These are phyloP conservation scores for Pholiota molesta DNA, from an alignment of 768 basidiomycete species.

Conservation along the genomic window DNA sequence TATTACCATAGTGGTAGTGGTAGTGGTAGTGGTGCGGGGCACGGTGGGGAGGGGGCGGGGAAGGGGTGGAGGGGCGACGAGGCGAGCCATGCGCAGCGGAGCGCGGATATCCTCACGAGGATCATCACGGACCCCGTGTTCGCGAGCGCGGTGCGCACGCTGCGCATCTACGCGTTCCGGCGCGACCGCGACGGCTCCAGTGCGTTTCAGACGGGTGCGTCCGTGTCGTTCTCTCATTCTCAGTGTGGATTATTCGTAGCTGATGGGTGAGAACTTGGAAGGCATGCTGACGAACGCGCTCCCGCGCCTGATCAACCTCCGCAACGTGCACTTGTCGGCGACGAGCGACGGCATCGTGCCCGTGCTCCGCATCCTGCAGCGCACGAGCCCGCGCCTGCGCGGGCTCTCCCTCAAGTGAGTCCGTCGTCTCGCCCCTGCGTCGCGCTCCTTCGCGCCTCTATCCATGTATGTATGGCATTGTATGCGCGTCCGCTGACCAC, in stretches of 20 bases:
- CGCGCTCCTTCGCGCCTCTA: too few species aligned
- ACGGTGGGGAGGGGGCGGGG: constrained; percentile 13
- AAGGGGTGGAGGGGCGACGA: constrained; percentile 40
- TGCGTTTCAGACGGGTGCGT: constrained; percentile 65
- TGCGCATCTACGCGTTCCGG: constrained; percentile 60
- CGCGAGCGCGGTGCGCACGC: constrained; percentile 56
- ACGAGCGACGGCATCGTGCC: constrained; percentile 53
- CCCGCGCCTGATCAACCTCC: constrained; percentile 61
- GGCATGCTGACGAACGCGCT: constrained; percentile 74
- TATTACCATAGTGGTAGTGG: too few species aligned
- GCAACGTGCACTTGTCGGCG: constrained; percentile 64
- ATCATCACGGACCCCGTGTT: constrained; percentile 65
- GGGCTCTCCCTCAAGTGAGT: constrained; percentile 66
- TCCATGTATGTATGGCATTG: background rate
- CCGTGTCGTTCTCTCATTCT: background rate
- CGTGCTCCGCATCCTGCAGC: constrained; percentile 56
- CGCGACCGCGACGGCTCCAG: constrained; percentile 51
- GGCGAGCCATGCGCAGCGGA: constrained; percentile 60
- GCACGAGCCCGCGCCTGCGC: constrained; percentile 51
- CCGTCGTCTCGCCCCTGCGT: too few species aligned
- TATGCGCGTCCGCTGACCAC: background rate
- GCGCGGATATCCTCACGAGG: constrained; percentile 70
- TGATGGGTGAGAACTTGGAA: too few species aligned
- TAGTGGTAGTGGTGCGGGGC: background rate
- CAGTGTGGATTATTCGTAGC: background rate